A percentile compares a stretch with the other conserved stretches of the same genome.
These are phyloP conservation scores for Mesembryanthemum crystallinum DNA, from an alignment of 148 eudicot genomes.

Conservation along the genomic window DNA sequence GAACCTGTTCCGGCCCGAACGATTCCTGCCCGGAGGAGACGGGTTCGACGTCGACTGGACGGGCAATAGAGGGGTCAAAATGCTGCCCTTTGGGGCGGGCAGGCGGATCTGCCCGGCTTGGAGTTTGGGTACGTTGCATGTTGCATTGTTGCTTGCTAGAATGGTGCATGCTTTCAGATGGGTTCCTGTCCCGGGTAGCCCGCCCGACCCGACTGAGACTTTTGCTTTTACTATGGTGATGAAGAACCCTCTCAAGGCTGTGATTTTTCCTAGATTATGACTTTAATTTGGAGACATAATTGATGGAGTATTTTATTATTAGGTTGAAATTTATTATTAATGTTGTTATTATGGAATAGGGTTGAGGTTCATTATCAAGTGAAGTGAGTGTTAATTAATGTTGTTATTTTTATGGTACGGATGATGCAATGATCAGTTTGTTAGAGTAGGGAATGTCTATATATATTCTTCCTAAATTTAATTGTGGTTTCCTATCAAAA, in stretches of 20 bases:
- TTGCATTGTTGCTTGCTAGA: conserved; percentile 57
- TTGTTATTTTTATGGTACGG: too few relatives aligned
- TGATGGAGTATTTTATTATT: neutral
- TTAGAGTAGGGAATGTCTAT: too few relatives aligned
- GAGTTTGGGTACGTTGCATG: conserved; percentile 70
- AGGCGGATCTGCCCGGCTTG: conserved; percentile 91
- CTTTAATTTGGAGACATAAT: neutral
- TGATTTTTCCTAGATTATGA: conserved; percentile 53
- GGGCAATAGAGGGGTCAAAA: conserved; percentile 58
- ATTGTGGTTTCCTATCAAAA: too few relatives aligned
- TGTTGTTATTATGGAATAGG: too few relatives aligned
- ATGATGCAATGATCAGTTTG: too few relatives aligned
- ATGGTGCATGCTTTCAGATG: conserved; percentile 88
- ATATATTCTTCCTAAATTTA: too few relatives aligned
- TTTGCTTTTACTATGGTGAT: conserved; percentile 92
- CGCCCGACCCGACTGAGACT: conserved; percentile 93
- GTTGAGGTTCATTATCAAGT: too few relatives aligned
- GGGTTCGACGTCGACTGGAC: conserved; percentile 82
- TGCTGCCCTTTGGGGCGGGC: conserved; percentile 93
- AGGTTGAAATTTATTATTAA: too few relatives aligned
- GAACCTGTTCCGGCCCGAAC: conserved; percentile 60
- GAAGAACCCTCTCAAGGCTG: conserved; percentile 83
- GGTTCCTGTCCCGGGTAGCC: conserved; percentile 57
- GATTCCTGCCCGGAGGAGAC: conserved; percentile 69
- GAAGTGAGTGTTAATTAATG: too few relatives aligned